phyloP scores from a whole-genome alignment of 768 basidiomycete species.

The Leccinum incarnatum region DNA sequence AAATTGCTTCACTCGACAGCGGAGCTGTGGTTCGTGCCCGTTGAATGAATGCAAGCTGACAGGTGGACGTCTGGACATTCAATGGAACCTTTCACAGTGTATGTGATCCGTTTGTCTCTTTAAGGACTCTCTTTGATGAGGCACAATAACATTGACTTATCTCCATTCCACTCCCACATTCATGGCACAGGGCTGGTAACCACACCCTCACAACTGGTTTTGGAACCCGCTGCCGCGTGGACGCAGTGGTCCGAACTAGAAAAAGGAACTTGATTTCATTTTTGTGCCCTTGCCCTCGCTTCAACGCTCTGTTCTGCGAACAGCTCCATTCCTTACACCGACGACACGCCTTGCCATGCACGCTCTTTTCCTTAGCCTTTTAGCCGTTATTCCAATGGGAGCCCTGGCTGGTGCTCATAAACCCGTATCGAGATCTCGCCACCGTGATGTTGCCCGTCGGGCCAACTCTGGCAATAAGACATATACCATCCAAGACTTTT shows the following conservation, averaged over 20 bases:
- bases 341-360: slow-evolving; percentile 26
- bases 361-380: slow-evolving; percentile 31
- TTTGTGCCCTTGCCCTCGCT: background rate
- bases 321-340: slow-evolving; percentile 9
- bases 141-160: slow-evolving; percentile 9
- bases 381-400: slow-evolving; percentile 32
- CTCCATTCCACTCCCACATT: slow-evolving; percentile 10
- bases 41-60: background rate
- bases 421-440: slow-evolving; percentile 26
- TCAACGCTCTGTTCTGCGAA: background rate
- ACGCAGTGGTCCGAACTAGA: background rate
- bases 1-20: slow-evolving; percentile 46
- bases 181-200: slow-evolving; percentile 17
- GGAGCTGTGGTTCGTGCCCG: background rate
- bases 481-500: slow-evolving; percentile 40
- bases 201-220: slow-evolving; percentile 1
- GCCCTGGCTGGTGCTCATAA: slow-evolving; percentile 38
- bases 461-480: slow-evolving; percentile 21
- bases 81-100: slow-evolving; percentile 1
- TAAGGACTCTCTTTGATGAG: background rate
- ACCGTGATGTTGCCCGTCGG: slow-evolving; percentile 24
- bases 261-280: background rate
- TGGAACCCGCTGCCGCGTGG: slow-evolving; percentile 3
- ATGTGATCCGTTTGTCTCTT: background rate
- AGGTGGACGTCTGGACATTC: background rate